These are phyloP conservation scores for Suhomyces coccinellae DNA, from an alignment of 1,139 yeast genomes.

Conservation along the genomic window DNA sequence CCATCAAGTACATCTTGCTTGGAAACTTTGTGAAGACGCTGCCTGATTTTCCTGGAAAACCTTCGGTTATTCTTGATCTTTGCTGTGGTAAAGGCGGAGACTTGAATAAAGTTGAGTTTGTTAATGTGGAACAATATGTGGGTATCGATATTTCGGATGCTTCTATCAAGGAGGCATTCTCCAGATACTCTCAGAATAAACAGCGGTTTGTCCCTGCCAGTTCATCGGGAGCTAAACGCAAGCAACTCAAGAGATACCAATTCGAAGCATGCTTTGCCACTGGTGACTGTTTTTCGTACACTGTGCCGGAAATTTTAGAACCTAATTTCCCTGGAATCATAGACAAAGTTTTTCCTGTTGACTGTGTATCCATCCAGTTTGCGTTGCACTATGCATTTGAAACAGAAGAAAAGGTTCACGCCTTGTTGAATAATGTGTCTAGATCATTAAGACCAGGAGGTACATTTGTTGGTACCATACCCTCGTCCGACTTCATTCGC, in stretches of 20 bases:
- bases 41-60: constrained; percentile 38
- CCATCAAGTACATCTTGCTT: constrained; percentile 84
- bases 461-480: constrained; percentile 87
- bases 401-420: constrained; percentile 74
- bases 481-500: constrained; percentile 82
- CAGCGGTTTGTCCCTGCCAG: constrained; percentile 37
- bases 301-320: constrained; percentile 70
- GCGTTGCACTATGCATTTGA: constrained; percentile 95
- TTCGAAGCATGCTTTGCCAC: constrained; percentile 84
- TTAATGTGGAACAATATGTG: constrained; percentile 70
- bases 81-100: constrained; percentile 99
- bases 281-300: constrained; percentile 82
- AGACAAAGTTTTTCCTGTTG: constrained; percentile 77
- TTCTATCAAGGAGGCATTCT: constrained; percentile 80
- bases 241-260: constrained; percentile 46
- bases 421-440: constrained; percentile 71
- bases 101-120: constrained; percentile 81
- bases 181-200: constrained; percentile 57
- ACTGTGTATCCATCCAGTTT: constrained; percentile 85
- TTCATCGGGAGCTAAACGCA: constrained; percentile 21
- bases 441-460: constrained; percentile 81
- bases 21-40: constrained; percentile 55
- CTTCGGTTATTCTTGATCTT: constrained; percentile 60
- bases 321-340: constrained; percentile 54
- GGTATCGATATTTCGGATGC: constrained; percentile 93